Evolutionary conservation across 306 rosid species (phyloP).

Genomic region (Trifolium subterraneum): DNA sequence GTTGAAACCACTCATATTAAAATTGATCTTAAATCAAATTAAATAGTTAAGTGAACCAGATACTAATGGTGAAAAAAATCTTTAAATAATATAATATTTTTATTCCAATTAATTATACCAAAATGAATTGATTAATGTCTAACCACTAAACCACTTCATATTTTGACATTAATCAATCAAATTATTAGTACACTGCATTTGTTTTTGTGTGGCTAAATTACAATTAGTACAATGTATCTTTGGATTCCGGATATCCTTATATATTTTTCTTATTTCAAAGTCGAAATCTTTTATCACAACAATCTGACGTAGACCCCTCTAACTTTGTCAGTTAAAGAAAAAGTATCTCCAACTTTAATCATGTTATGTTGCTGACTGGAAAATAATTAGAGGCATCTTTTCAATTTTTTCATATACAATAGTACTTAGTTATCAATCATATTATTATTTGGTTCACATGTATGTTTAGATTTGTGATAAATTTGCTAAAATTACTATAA

Average conservation of each 20-base stretch:
- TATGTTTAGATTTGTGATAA: too few relatives aligned
- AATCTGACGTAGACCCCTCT: background rate
- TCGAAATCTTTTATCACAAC: background rate
- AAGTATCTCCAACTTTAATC: constrained; percentile 5
- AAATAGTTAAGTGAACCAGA: too few relatives aligned
- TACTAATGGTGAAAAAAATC: too few relatives aligned
- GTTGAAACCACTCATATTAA: too few relatives aligned
- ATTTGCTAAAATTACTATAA: too few relatives aligned
- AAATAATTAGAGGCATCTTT: background rate
- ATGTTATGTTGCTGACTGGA: background rate
- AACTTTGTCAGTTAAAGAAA: background rate
- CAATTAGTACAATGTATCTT: background rate
- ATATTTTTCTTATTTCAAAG: background rate
- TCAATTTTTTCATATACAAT: background rate
- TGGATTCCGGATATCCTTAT: background rate
- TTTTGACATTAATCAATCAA: background rate
- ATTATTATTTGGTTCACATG: too few relatives aligned
- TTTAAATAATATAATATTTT: background rate
- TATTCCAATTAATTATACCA: background rate
- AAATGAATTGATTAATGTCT: background rate
- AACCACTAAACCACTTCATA: background rate
- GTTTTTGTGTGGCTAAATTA: too few relatives aligned
- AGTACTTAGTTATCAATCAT: background rate
- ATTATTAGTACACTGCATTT: too few relatives aligned
- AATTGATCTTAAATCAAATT: too few relatives aligned